These are phyloP conservation scores for Asterochloris sp. DNA, from an alignment of 139 green algal species.

Conservation along the genomic window DNA sequence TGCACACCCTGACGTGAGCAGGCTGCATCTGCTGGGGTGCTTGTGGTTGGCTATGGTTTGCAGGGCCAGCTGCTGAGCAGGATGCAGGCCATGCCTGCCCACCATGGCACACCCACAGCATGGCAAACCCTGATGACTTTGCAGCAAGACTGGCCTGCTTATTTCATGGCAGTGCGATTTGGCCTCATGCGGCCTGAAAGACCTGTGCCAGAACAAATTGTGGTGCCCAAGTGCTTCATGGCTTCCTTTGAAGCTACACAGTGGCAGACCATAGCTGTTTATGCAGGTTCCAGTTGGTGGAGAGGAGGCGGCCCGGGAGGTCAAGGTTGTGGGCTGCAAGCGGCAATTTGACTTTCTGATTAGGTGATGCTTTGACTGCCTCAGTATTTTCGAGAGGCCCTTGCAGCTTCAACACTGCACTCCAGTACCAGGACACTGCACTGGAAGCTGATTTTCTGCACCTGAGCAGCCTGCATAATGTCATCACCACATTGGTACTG, in stretches of 20 bases:
- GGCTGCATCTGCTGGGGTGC: background rate
- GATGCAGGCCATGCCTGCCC: background rate
- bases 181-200: no score
- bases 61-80: background rate
- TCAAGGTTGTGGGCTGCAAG: slow-evolving; percentile 45
- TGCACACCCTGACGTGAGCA: slow-evolving; percentile 75
- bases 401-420: background rate
- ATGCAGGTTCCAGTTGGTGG: slow-evolving; percentile 63
- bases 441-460: background rate
- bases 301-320: slow-evolving; percentile 65
- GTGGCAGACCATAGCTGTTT: slow-evolving; percentile 65
- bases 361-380: background rate
- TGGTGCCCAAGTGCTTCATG: background rate
- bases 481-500: background rate
- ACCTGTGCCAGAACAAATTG: background rate
- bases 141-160: background rate
- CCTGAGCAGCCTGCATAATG: background rate
- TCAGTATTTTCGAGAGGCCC: background rate
- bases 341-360: slow-evolving; percentile 67
- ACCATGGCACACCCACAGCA: background rate
- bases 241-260: slow-evolving; percentile 19
- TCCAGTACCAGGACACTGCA: background rate
- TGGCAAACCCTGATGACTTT: background rate
- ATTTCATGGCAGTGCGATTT: background rate
- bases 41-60: background rate